Base-by-base conservation (phyloP, 495 filamentous ascomycete genomes). In the Astrothelium macrocarpum region DNA sequence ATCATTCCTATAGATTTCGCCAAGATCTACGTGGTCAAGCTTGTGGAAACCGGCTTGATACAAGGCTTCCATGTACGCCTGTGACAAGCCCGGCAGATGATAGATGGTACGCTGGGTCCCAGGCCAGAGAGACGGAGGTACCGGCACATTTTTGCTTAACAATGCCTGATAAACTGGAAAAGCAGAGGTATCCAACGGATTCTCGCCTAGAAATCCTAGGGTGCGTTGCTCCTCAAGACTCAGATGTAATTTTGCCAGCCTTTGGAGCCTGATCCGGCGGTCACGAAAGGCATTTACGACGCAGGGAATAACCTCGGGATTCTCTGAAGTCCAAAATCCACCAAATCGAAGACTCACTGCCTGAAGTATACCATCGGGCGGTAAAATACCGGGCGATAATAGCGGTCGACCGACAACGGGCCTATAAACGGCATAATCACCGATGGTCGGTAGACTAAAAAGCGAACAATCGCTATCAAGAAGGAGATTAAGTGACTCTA, bases 201-300 rank as follows among this genome's bases (percentile, higher is more conserved):
- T 49, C 20, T 49, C 45, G 20, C 45, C 45, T 5, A 49, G 45
- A 20, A 49, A 49, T 49, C 45, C 45, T 18, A 49, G 45, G 18
- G 45, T 49, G 45, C 20, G 45, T 18, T 49, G 45, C 18, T 49
- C 45, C 45, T 49, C 45, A 20, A 18, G 20, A 23, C 45, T 49
- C 45, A 49, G 45, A 49, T 49, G 45, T 49, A 49, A 49, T 49
- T 49, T 49, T 49, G 45, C 45, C 45, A 49, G 45, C 45, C 18
- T 49, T 49, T 49, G 45, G 45, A 49, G 45, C 45, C 45, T 49
- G 45, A 49, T 49, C 45, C 45, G 45, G 45, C 9, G 45, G 20
- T 49, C 45, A 49, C 45, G 20, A 49, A 49, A 23, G 45, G 45
- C 45, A 49, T 49, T 49, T 20, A 49, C 45, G 45, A 49, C 45